A percentile compares a stretch with the other conserved stretches of the same genome.
phyloP scores from a whole-genome alignment of 345 rosid species.

The Trapa incisa region DNA sequence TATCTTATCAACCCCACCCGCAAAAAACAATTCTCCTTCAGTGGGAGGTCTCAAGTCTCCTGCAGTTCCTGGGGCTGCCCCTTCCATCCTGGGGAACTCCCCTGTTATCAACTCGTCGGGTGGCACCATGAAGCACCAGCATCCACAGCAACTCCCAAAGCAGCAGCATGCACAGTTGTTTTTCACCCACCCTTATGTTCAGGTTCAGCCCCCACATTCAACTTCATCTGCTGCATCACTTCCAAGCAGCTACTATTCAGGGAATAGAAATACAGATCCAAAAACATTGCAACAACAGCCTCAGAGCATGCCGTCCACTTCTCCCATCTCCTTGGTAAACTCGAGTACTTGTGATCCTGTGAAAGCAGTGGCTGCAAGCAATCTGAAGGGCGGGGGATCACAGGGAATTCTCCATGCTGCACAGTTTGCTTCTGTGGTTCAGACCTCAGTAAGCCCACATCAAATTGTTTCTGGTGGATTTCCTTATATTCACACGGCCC shows the following conservation, averaged over 20 bases:
- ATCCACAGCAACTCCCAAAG: constrained; percentile 34
- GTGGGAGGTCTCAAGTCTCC: constrained; percentile 43
- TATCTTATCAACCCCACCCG: constrained; percentile 47
- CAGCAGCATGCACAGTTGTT: constrained; percentile 42
- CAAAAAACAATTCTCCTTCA: constrained; percentile 45
- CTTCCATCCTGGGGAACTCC: constrained; percentile 62
- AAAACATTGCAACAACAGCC: constrained; percentile 36
- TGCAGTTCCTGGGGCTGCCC: constrained; percentile 40
- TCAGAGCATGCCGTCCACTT: constrained; percentile 18
- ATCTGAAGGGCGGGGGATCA: constrained; percentile 55
- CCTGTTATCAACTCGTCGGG: constrained; percentile 31
- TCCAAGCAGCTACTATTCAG: constrained; percentile 44
- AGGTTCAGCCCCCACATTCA: constrained; percentile 41
- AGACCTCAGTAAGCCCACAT: constrained; percentile 45
- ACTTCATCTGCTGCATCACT: constrained; percentile 19
- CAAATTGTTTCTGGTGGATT: constrained; percentile 50
- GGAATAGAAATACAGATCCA: constrained; percentile 49
- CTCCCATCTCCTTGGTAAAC: constrained; percentile 32
- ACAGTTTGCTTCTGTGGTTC: constrained; percentile 34
- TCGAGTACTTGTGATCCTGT: constrained; percentile 53
- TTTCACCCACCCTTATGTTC: constrained; percentile 44
- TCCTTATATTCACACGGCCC: constrained; percentile 43
- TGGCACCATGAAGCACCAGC: constrained; percentile 47
- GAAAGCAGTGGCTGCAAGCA: constrained; percentile 46
- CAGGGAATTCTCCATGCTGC: constrained; percentile 34